Evolutionary conservation across 148 eudicot species (phyloP), one percentile per base, ranked within the genome.

Genomic region (Pharnaceum exiguum): DNA sequence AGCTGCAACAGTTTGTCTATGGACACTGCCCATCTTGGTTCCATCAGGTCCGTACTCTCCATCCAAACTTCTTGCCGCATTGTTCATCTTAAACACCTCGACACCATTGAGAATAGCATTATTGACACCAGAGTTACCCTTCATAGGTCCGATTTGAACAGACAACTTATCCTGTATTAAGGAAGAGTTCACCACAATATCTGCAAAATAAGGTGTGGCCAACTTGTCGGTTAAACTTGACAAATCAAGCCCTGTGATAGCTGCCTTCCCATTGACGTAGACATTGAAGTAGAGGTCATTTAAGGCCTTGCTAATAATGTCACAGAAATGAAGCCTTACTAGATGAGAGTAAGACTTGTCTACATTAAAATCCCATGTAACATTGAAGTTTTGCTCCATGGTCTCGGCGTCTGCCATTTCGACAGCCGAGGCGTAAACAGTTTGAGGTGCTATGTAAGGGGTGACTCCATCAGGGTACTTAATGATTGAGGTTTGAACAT

Each of bases 251-350:
- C 75, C 78, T 1, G 96, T 78, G 32, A 81, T 76, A 2, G 79
- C 90, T 5, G 69, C 65, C 27, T 73, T 89, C 0, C 77, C 82
- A 53, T 70, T 70, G 21, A 89, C 51, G 52, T 80, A 89, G 2
- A 89, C 85, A 33, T 85, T 89, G 67, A 83, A 89, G 68, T 82
- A 85, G 29, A 89, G 73, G 17, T 83, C 87, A 48, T 85, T 73
- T 4, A 78, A 54, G 1, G 87, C 68, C 38, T 76, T 71, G 66
- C 94, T 85, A 6, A 89, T 78, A 11, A 89, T 89, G 32, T 89
- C 96, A 43, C 85, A 80, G 25, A 89, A 89, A 75, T 89, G 96
- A 30, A 89, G 29, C 30, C 96, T 79, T 2, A 89, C 46, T n/a
- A 89, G 61, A 66, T 89, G 76, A 7, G 77, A 23, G 46, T 59